Evolutionary conservation across 2,329 filamentous ascomycete species (phyloP).

Genomic region (Neonectria magnoliae): DNA sequence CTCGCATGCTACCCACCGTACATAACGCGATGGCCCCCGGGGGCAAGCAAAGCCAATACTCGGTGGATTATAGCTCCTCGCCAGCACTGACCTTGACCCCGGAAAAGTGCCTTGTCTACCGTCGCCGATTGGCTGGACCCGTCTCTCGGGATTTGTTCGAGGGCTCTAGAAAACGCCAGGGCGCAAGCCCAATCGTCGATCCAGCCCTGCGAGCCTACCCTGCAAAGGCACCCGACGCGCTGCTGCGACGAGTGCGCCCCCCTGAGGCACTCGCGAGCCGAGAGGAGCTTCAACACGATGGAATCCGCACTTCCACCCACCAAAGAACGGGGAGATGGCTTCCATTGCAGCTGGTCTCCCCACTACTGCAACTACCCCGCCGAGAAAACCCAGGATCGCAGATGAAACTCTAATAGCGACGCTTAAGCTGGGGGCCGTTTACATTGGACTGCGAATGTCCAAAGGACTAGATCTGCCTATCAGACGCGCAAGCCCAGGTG

Average conservation of each 20-base stretch:
- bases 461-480: background rate
- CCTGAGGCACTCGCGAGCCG: background rate
- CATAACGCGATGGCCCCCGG: constrained; percentile 1
- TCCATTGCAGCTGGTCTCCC: background rate
- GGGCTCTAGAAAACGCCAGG: constrained; percentile 18
- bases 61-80: background rate
- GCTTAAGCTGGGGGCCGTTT: constrained; percentile 16
- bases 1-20: background rate
- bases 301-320: constrained; percentile 1
- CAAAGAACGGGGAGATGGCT: background rate
- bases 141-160: constrained; percentile 21
- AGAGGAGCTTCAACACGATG: background rate
- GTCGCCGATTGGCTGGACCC: constrained; percentile 28
- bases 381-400: constrained; percentile 9
- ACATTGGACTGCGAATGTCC: background rate
- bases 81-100: constrained; percentile 19
- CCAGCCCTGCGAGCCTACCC: constrained; percentile 10
- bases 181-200: constrained; percentile 21
- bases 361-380: constrained; percentile 12
- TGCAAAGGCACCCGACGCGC: background rate
- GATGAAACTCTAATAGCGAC: constrained; percentile 21
- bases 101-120: constrained; percentile 19
- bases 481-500: too few species aligned
- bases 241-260: background rate
- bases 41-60: constrained; percentile 3